Percentiles rank a stretch among this genome's conserved stretches.
Evolutionary conservation across 495 filamentous ascomycete species (phyloP).

Genomic region (Talaromyces ruber): DNA sequence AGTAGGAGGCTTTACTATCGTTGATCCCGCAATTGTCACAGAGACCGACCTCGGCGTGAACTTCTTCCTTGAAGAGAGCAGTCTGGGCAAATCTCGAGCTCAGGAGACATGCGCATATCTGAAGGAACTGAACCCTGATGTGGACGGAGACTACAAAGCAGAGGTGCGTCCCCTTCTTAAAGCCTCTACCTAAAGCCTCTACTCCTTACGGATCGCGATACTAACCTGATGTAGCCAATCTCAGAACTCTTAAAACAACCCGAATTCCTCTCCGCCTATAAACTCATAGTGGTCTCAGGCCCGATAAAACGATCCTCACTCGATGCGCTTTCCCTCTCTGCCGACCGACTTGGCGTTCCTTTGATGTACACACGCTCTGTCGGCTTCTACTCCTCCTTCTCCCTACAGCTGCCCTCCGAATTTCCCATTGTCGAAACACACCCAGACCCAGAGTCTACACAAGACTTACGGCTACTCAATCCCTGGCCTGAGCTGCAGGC

Average conservation of each 20-base stretch:
- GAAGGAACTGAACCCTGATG: conserved; percentile 92
- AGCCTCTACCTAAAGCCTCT: not conserved
- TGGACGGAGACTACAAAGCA: conserved; percentile 55
- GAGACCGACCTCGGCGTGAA: conserved; percentile 88
- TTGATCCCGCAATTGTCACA: conserved; percentile 66
- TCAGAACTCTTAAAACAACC: conserved; percentile 27
- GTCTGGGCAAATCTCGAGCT: conserved; percentile 72
- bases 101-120: conserved; percentile 67
- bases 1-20: conserved; percentile 89
- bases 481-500: conserved; percentile 79
- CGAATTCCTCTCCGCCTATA: conserved; percentile 48
- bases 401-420: conserved; percentile 59
- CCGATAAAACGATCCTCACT: conserved; percentile 56
- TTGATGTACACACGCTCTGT: conserved; percentile 77
- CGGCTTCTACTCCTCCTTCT: conserved; percentile 83
- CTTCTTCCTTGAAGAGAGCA: conserved; percentile 83
- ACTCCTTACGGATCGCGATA: not conserved
- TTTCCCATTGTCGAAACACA: conserved; percentile 98
- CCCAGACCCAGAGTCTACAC: conserved; percentile 76
- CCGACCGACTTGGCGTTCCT: conserved; percentile 55
- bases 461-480: conserved; percentile 75
- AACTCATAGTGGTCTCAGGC: conserved; percentile 65
- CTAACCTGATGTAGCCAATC: conserved; percentile 20
- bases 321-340: conserved; percentile 46
- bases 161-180: conserved; percentile 17